phyloP scores from a whole-genome alignment of 225 moss, liverwort and hornwort species.

The Pleurozium schreberi region DNA sequence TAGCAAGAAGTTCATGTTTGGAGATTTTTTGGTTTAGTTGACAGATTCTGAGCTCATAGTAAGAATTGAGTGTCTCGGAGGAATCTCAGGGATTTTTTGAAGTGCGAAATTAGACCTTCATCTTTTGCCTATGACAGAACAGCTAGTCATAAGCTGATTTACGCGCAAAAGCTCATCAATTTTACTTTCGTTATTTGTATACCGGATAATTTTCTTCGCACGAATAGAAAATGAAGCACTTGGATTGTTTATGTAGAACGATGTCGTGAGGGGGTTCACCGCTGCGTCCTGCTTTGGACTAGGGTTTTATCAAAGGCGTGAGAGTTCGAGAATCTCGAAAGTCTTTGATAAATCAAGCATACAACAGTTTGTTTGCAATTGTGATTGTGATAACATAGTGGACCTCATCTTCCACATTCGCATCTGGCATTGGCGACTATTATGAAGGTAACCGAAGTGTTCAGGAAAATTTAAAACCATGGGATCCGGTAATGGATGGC shows the following conservation, averaged over 20 bases:
- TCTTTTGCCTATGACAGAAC: background rate
- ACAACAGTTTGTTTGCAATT: background rate
- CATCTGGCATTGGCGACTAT: background rate
- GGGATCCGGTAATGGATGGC: background rate
- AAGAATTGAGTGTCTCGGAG: background rate
- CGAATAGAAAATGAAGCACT: background rate
- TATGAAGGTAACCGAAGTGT: background rate
- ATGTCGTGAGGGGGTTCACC: background rate
- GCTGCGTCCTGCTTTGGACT: background rate
- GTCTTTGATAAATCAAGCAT: background rate
- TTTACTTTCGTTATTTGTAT: background rate
- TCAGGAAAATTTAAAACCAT: background rate
- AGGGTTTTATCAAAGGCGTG: background rate
- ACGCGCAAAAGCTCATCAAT: background rate
- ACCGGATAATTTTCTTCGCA: background rate
- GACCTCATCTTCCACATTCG: background rate
- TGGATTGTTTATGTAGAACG: background rate
- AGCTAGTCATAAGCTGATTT: background rate
- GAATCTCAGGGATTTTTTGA: background rate
- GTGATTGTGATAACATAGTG: background rate
- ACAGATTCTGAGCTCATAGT: background rate
- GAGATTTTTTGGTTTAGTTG: background rate
- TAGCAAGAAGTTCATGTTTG: background rate
- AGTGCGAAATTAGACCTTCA: background rate
- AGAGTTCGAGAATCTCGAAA: background rate